These are phyloP conservation scores for Penicillium crustosum DNA, from an alignment of 2,329 filamentous ascomycete genomes.

Conservation along the genomic window DNA sequence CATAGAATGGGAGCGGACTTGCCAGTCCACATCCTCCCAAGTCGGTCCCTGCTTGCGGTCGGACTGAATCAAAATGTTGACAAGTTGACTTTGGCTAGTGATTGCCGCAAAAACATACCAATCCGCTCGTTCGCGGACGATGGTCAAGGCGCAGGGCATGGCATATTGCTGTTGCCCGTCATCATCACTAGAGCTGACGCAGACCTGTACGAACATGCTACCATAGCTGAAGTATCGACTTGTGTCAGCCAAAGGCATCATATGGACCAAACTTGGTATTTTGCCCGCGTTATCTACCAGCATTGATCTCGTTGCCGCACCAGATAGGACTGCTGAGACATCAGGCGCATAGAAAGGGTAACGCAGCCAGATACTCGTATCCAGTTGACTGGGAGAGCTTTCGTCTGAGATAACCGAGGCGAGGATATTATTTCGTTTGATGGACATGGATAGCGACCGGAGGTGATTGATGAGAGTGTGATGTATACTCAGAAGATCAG, in stretches of 20 bases:
- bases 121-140: slow-evolving; percentile 68
- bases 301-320: slow-evolving; percentile 48
- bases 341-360: slow-evolving; percentile 74
- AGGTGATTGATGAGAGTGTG: slow-evolving; percentile 63
- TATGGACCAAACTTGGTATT: slow-evolving; percentile 59
- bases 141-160: slow-evolving; percentile 73
- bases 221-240: slow-evolving; percentile 74
- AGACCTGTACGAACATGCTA: slow-evolving; percentile 71
- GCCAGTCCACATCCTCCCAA: slow-evolving; percentile 84
- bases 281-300: slow-evolving; percentile 49
- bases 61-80: slow-evolving; percentile 72
- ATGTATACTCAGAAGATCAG: slow-evolving; percentile 51
- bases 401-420: slow-evolving; percentile 62
- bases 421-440: slow-evolving; percentile 79
- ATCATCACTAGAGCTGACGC: slow-evolving; percentile 67
- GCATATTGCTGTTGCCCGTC: slow-evolving; percentile 63
- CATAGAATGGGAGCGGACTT: slow-evolving; percentile 64
- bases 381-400: slow-evolving; percentile 70
- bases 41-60: slow-evolving; percentile 67
- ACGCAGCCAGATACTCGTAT: slow-evolving; percentile 77
- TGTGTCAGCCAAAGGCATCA: slow-evolving; percentile 76
- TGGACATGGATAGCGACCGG: slow-evolving; percentile 73
- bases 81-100: slow-evolving; percentile 73
- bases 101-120: slow-evolving; percentile 70
- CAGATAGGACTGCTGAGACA: slow-evolving; percentile 67